Base-by-base conservation (phyloP, 148 eudicot species). In the Beta vulgaris region DNA sequence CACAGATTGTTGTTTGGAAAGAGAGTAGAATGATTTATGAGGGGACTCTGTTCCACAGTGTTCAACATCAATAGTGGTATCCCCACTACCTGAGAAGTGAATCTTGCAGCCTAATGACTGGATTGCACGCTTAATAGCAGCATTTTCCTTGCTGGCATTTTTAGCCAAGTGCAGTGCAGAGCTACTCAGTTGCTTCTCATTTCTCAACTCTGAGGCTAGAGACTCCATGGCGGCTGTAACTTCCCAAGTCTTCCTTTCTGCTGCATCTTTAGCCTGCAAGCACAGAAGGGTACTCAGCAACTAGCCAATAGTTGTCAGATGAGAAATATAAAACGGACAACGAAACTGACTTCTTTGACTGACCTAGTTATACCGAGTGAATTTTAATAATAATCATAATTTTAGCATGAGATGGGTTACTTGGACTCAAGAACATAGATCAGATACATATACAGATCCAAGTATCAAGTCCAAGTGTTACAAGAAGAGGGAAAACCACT, bases 21-120 rank as follows among this genome's bases (percentile, higher is more conserved):
- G 84, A 3, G 86, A 76, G 64, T 82, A 81, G 10, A 69, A 39
- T 19, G 85, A 78, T 71, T 78, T 87, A 31, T 70, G 86, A 68
- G 83, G 87, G 40, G 86, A 71, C 23, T 79, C 91, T 2, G 79
- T 79, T 36, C 83, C 82, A 66, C 73, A 80, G 79, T 78, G 85
- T 63, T 92, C 97, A 58, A 91, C 83, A 83, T 89, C 86, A 36
- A 88, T 90, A 54, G 80, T 78, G 32, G 91, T 87, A 61, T 91
- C 93, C 34, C 97, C 91, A 53, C 79, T 86, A 79, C 85, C 84
- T 11, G 97, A 90, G 77, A 92, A 89, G 65, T 89, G 85, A 67
- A 96, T 91, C 75, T 86, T 91, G 79, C 93, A 96, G 25, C 99
- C 99, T 21, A 96, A 85, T 58, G 99, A 90, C 72, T 89, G 88